Base-by-base conservation (phyloP, 371 early-diverging fungal species). In the Syncephalastrum monosporum region DNA sequence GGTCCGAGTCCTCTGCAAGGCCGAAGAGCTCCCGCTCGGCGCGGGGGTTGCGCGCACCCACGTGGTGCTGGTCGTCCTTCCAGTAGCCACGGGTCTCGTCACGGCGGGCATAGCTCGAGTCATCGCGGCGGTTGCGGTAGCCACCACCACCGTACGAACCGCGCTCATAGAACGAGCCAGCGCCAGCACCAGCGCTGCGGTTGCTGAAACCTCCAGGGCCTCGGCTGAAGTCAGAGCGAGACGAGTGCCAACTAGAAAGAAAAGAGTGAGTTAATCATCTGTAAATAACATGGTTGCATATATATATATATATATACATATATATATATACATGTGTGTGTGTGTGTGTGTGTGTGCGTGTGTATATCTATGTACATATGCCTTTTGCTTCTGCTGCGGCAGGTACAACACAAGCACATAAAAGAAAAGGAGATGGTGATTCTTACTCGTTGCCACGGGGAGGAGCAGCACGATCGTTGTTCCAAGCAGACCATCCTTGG, bases 11-110 rank as follows among this genome's bases (percentile, higher is more conserved):
- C 50, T 88, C 87, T 29, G 85, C 71, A 42, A 56, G 54, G 42
- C 93, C 93, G 66, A 81, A 95, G 17, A 95, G 82, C 59, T 90
- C 89, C 29, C 69, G 60, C 71, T 97, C 97, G 25, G 89, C 57
- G 43, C 87, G 84, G 51, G 86, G 79, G 77, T 93, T 90, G 57
- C 84, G 81, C 56, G 77, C 72, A 16, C 83, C 89, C 53, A 82
- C 79, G 51, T 85, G 83, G 61, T 95, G 95, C 47, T 77, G 80
- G 48, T 86, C 90, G 46, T 86, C 83, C 57, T 81, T 83, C 88
- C 89, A 90, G 61, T 82, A 77, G 44, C 85, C 88, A 48, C 75
- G 74, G 55, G 72, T 63, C 33, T 82, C 79, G 50, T 78, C 82
- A 59, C 82, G 77, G 63, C 81, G 74, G 24, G 55, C 33, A 71